Percentiles rank a stretch among this genome's conserved stretches.
Conservation (phyloP, 257 asterid genomes). For the Rauvolfia tetraphylla region DNA sequence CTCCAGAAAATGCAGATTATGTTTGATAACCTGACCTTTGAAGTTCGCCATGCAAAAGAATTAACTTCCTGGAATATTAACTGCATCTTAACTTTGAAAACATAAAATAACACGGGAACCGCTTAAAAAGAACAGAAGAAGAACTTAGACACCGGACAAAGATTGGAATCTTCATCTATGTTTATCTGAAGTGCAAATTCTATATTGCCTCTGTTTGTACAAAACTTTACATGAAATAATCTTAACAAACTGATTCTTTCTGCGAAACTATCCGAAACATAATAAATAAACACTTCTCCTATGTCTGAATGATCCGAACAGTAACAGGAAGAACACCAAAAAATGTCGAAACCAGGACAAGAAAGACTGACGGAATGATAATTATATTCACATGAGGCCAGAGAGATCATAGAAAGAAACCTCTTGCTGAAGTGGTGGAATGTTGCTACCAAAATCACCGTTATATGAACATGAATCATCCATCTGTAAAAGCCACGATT, state of each 20-base stretch:
- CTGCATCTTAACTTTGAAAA: not conserved
- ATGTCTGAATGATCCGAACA: not conserved
- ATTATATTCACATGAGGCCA: conserved; percentile 15
- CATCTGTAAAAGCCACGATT: conserved; percentile 49
- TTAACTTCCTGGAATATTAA: not conserved
- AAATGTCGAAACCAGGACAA: not conserved
- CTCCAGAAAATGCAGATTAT: no score
- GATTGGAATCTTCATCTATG: not conserved
- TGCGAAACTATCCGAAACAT: not conserved
- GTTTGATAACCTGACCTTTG: not conserved
- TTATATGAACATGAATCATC: conserved; percentile 23
- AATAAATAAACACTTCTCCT: not conserved
- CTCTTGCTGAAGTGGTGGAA: conserved; percentile 37
- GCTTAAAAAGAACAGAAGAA: not conserved
- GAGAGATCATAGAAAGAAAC: conserved; percentile 40
- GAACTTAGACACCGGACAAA: conserved; percentile 10
- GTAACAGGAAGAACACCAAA: not conserved
- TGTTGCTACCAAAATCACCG: conserved; percentile 13
- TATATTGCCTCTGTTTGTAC: conserved; percentile 7
- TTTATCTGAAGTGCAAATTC: not conserved
- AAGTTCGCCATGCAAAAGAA: not conserved
- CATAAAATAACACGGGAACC: not conserved
- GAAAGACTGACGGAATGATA: not conserved
- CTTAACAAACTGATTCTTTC: not conserved
- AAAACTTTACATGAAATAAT: conserved; percentile 2